Conservation (phyloP, 2,329 filamentous ascomycete genomes). For the Sclerotinia nivalis region DNA sequence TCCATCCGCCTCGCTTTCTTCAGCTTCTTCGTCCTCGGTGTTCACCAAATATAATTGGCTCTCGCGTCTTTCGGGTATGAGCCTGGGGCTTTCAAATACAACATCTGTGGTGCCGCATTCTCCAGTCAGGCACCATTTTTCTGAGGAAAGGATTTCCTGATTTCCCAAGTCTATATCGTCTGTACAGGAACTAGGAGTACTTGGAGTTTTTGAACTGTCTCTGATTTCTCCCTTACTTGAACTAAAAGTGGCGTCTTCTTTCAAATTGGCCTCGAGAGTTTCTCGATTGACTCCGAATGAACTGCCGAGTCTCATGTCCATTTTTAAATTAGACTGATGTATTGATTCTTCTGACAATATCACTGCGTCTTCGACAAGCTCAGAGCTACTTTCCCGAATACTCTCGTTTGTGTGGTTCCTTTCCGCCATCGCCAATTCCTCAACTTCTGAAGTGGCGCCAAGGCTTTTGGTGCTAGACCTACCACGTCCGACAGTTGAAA, state of each 20-base stretch:
- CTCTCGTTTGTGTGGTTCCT: no score
- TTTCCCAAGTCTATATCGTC: no score
- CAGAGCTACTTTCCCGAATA: not conserved
- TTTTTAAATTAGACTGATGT: not conserved
- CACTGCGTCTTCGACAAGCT: not conserved
- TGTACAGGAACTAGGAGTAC: not conserved
- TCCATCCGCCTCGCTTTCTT: not conserved
- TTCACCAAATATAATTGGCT: not conserved
- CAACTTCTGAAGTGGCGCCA: not conserved
- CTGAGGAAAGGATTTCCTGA: not conserved
- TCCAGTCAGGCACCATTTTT: no score
- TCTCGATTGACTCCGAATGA: not conserved
- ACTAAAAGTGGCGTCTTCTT: no score
- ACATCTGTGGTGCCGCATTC: no score
- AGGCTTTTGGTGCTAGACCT: not conserved
- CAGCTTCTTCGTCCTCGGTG: not conserved
- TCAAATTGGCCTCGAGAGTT: not conserved
- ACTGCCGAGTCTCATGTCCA: no score
- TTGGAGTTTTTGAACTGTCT: not conserved
- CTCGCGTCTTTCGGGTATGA: not conserved
- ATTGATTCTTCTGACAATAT: no score
- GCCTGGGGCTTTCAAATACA: not conserved
- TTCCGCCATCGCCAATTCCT: not conserved
- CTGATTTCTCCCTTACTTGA: no score
- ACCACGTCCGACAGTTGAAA: not conserved